Base-by-base conservation (phyloP, 257 asterid genomes). In the Nicotiana knightiana region DNA sequence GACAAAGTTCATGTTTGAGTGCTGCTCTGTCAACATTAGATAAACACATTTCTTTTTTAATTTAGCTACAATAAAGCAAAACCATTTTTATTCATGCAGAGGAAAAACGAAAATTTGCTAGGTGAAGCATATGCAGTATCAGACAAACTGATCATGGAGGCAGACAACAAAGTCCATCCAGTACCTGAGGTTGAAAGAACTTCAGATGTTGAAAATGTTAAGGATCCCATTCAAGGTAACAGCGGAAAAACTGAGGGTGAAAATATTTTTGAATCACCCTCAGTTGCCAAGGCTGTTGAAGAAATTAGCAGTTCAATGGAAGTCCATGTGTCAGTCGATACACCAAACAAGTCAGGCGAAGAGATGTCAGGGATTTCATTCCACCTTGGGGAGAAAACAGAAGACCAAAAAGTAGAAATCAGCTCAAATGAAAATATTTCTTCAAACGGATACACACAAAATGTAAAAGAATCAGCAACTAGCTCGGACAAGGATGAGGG, bases 211-310 rank as follows among this genome's bases (percentile, higher is more conserved):
- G 54, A 21, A 53, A 77, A 70, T 76, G 26, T 16, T 3, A 30
- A 46, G 55, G 43, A 61, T 67, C 76, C 48, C 26, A 59, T 55
- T 63, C 26, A 76, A 66, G 86, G 82, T 33, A 81, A 54, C 39
- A 5, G 8, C 26, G 83, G 67, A 81, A 28, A 28, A 13, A 35
- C 32, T 35, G 78, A 76, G 13, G 63, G 59, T 46, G 66, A 82
- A 76, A n/a, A 12, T 3, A 18, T 65, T 75, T 33, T 37, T 63
- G 68, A 67, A 82, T 63, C 76, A 75, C 77, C 83, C 33, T 65
- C 55, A 16, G 81, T 59, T 82, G 59, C 33, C 62, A 82, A 81
- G 15, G 83, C 78, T 48, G 48, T 24, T 55, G 83, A 82, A 79
- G 67, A 85, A 78, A 77, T 32, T 57, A 75, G 24, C 65, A 82